Evolutionary conservation across 192 early-diverging fungal species (phyloP).

Genomic region (Dimargaris xerosporica): DNA sequence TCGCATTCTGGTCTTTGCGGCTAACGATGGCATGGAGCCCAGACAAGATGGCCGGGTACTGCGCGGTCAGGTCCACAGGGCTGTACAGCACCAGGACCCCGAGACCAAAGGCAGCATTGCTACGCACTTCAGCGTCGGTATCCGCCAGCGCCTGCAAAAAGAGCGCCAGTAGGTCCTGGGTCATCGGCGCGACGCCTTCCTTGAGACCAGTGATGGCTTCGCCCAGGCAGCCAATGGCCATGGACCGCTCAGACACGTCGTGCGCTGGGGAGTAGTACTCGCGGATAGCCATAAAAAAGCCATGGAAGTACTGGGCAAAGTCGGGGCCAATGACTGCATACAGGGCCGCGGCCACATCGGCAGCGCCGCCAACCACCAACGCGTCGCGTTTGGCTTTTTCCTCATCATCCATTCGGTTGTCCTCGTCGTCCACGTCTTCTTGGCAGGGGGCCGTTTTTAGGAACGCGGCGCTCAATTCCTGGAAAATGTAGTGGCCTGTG

Average conservation of each 20-base stretch:
- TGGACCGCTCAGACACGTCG: conserved; percentile 63
- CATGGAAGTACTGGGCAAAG: conserved; percentile 59
- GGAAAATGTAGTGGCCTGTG: conserved; percentile 9
- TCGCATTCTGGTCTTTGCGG: conserved; percentile 22
- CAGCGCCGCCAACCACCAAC: conserved; percentile 58
- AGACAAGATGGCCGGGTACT: conserved; percentile 44
- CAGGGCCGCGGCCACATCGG: conserved; percentile 67
- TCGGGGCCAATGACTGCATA: conserved; percentile 54
- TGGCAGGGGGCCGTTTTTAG: conserved; percentile 63
- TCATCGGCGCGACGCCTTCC: conserved; percentile 35
- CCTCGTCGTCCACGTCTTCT: conserved; percentile 47
- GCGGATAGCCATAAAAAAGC: conserved; percentile 64
- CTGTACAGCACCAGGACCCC: conserved; percentile 56
- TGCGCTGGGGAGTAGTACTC: conserved; percentile 55
- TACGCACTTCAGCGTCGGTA: conserved; percentile 65
- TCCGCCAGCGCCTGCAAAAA: conserved; percentile 58
- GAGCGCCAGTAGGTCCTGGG: conserved; percentile 46
- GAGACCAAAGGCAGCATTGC: conserved; percentile 72
- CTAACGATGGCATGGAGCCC: conserved; percentile 49
- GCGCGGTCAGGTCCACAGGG: conserved; percentile 46
- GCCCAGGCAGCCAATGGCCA: conserved; percentile 78
- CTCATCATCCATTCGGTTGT: conserved; percentile 54
- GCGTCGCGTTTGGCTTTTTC: conserved; percentile 77
- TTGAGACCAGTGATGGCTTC: conserved; percentile 58
- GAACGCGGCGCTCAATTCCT: conserved; percentile 36